Evolutionary conservation across 176 grass and related monocot species (phyloP).

Genomic region (Cenchrus fungigraminus): DNA sequence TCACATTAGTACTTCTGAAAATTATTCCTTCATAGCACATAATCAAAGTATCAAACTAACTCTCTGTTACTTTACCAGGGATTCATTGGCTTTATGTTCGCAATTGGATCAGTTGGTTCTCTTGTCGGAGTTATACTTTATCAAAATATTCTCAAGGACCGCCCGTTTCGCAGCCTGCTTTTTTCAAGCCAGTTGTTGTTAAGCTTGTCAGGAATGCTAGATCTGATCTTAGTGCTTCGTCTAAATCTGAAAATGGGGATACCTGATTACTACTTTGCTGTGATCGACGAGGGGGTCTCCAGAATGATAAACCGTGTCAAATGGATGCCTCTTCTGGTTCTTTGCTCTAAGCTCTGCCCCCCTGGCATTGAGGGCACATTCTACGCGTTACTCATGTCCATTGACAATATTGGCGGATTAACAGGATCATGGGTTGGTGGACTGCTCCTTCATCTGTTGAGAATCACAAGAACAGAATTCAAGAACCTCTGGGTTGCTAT

Average conservation of each 20-base stretch:
- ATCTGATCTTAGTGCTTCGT: slow-evolving; percentile 76
- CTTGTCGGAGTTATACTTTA: slow-evolving; percentile 81
- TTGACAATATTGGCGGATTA: slow-evolving; percentile 69
- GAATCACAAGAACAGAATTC: slow-evolving; percentile 79
- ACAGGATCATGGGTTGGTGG: slow-evolving; percentile 75
- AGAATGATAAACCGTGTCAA: slow-evolving; percentile 79
- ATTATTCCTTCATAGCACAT: background rate
- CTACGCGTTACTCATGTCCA: slow-evolving; percentile 83
- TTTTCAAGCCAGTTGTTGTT: slow-evolving; percentile 75
- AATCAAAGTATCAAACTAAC: slow-evolving; percentile 26
- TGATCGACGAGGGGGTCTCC: slow-evolving; percentile 77
- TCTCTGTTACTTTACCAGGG: slow-evolving; percentile 52
- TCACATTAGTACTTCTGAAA: background rate
- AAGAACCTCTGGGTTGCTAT: slow-evolving; percentile 81
- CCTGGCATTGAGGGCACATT: slow-evolving; percentile 87
- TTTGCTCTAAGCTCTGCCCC: slow-evolving; percentile 81
- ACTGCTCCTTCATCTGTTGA: slow-evolving; percentile 75
- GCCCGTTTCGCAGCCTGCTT: slow-evolving; percentile 63
- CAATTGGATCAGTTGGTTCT: slow-evolving; percentile 73
- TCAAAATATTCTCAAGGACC: slow-evolving; percentile 71
- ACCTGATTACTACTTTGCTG: slow-evolving; percentile 84
- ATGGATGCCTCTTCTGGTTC: slow-evolving; percentile 87
- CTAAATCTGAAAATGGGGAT: slow-evolving; percentile 75
- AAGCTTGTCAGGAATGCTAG: slow-evolving; percentile 81
- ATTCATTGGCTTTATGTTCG: slow-evolving; percentile 83